These are phyloP conservation scores for Blastobotrys illinoisensis DNA, from an alignment of 1,139 yeast species.

Conservation along the genomic window DNA sequence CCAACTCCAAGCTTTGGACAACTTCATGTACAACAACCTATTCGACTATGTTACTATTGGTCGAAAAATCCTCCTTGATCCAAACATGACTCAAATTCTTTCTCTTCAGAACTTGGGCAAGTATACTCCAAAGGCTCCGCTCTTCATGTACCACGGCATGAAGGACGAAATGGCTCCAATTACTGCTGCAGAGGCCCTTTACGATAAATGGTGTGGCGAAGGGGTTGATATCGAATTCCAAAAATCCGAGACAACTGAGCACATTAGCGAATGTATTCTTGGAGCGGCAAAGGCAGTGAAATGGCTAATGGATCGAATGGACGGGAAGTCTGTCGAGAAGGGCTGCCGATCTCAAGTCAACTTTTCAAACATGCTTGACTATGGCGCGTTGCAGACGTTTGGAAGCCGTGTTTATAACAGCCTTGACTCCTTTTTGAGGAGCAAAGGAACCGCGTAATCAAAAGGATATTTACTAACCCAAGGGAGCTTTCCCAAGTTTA, in stretches of 20 bases:
- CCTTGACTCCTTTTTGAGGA: not conserved
- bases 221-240: slow-evolving; percentile 27
- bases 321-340: slow-evolving; percentile 7
- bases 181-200: slow-evolving; percentile 18
- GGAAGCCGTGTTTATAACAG: slow-evolving; percentile 3
- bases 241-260: slow-evolving; percentile 12
- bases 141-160: slow-evolving; percentile 29
- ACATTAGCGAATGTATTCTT: slow-evolving; percentile 4
- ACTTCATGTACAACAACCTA: not conserved
- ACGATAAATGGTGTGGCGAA: slow-evolving; percentile 24
- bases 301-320: slow-evolving; percentile 11
- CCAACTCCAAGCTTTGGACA: not conserved
- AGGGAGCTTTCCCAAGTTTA: not conserved
- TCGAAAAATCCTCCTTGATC: not conserved
- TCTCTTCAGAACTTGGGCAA: slow-evolving; percentile 18
- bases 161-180: slow-evolving; percentile 26
- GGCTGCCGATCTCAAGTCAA: slow-evolving; percentile 3
- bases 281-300: slow-evolving; percentile 7
- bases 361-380: slow-evolving; percentile 1
- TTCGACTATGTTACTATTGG: slow-evolving; percentile 1
- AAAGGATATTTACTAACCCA: not conserved
- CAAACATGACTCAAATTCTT: not conserved
- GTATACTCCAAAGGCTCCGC: slow-evolving; percentile 22
- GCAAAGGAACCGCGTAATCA: not conserved
- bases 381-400: slow-evolving; percentile 4